Conservation (phyloP, 768 basidiomycete species). For the Artomyces pyxidatus region DNA sequence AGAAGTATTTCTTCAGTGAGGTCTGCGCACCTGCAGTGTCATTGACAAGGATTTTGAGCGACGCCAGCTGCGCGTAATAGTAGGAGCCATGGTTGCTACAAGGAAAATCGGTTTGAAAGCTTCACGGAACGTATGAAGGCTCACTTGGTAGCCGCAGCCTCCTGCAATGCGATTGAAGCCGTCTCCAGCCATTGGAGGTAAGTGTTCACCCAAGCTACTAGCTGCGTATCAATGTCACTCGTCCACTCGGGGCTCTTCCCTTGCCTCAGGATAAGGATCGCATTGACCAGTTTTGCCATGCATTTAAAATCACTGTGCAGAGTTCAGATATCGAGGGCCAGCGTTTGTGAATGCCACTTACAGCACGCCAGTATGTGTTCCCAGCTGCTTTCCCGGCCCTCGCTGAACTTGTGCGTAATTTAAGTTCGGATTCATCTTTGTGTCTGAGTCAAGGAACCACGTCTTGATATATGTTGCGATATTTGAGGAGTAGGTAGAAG, state of each 20-base stretch:
- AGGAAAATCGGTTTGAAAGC: not conserved
- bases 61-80: slow-evolving; percentile 24
- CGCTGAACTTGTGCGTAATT: slow-evolving; percentile 15
- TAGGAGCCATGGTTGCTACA: slow-evolving; percentile 27
- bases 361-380: slow-evolving; percentile 9
- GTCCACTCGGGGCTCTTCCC: slow-evolving; percentile 21
- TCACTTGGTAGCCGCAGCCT: slow-evolving; percentile 20
- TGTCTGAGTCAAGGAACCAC: slow-evolving; percentile 25
- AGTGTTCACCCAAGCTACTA: slow-evolving; percentile 21
- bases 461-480: slow-evolving; percentile 21
- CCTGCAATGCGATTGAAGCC: slow-evolving; percentile 16
- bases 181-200: slow-evolving; percentile 25
- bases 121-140: not conserved
- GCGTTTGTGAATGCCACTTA: not conserved
- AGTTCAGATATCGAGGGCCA: not conserved
- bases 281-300: slow-evolving; percentile 24
- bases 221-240: slow-evolving; percentile 17
- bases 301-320: slow-evolving; percentile 18
- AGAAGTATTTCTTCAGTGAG: slow-evolving; percentile 21
- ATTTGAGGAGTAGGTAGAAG: slow-evolving; percentile 19
- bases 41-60: slow-evolving; percentile 24
- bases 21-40: slow-evolving; percentile 20
- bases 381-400: slow-evolving; percentile 9
- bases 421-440: slow-evolving; percentile 26
- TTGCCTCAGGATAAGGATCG: slow-evolving; percentile 20